phyloP scores from a whole-genome alignment of 2,329 filamentous ascomycete species.

The Cryphonectria japonica region DNA sequence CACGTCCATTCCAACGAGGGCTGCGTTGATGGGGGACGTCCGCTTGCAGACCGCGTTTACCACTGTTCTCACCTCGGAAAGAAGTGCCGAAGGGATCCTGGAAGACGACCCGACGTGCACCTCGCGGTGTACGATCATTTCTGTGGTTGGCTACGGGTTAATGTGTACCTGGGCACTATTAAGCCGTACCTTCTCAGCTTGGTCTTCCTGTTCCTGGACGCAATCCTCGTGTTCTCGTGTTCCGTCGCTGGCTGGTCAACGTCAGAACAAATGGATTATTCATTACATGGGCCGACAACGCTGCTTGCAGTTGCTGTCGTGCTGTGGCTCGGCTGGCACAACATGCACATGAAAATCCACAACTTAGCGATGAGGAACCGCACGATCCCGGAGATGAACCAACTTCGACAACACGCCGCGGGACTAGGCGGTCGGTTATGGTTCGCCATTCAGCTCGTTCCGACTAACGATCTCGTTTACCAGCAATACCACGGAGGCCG shows the following conservation, averaged over 20 bases:
- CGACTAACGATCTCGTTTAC: constrained; percentile 10
- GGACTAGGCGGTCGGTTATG: constrained; percentile 16
- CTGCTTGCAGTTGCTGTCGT: constrained; percentile 16
- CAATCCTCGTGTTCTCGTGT: constrained; percentile 15
- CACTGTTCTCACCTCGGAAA: constrained; percentile 15
- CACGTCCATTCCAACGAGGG: neutral
- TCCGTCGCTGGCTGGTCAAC: constrained; percentile 12
- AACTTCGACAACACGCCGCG: neutral
- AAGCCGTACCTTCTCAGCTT: constrained; percentile 25
- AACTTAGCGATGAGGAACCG: constrained; percentile 19
- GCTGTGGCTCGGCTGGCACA: constrained; percentile 14
- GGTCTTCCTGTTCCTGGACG: constrained; percentile 20
- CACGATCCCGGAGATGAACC: constrained; percentile 21
- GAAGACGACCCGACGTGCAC: constrained; percentile 10
- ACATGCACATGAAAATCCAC: constrained; percentile 9
- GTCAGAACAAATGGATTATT: neutral
- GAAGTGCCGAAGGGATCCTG: constrained; percentile 2
- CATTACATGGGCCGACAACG: constrained; percentile 11
- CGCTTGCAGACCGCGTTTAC: constrained; percentile 26
- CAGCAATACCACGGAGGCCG: neutral
- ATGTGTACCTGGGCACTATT: constrained; percentile 22
- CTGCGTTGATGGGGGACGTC: constrained; percentile 15
- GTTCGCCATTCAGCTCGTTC: constrained; percentile 21
- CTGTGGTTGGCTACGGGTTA: constrained; percentile 19
- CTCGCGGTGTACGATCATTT: constrained; percentile 25